Percentiles rank a stretch among this genome's conserved stretches.
phyloP scores from a whole-genome alignment of 2,329 filamentous ascomycete genomes.

The Venturia effusa region DNA sequence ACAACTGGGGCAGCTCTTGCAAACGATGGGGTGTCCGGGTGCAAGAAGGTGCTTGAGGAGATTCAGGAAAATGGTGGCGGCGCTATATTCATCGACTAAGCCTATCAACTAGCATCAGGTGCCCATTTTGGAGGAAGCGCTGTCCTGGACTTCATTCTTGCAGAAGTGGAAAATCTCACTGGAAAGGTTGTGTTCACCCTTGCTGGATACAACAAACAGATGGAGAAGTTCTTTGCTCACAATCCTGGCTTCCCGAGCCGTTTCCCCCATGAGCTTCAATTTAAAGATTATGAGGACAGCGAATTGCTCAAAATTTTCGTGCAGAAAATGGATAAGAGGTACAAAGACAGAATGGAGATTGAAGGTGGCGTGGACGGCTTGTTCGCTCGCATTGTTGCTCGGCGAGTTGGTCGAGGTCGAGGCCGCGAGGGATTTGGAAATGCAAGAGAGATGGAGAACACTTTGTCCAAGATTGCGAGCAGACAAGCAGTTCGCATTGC shows the following conservation, averaged over 20 bases:
- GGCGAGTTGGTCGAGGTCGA: constrained; percentile 50
- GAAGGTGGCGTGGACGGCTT: constrained; percentile 50
- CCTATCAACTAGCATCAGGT: constrained; percentile 58
- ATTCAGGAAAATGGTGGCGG: constrained; percentile 53
- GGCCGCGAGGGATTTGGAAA: constrained; percentile 63
- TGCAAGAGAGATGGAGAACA: constrained; percentile 57
- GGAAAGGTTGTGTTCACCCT: constrained; percentile 63
- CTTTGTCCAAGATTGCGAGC: constrained; percentile 40
- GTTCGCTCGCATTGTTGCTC: constrained; percentile 51
- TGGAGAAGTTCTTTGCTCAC: constrained; percentile 67
- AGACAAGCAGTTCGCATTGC: constrained; percentile 49
- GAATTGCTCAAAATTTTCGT: constrained; percentile 55
- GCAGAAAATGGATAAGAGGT: constrained; percentile 44
- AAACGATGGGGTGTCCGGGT: constrained; percentile 47
- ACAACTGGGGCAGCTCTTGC: constrained; percentile 58
- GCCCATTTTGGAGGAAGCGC: constrained; percentile 46
- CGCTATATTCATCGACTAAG: constrained; percentile 67
- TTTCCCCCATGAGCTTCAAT: constrained; percentile 55
- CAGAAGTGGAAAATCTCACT: constrained; percentile 60
- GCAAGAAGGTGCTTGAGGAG: constrained; percentile 44
- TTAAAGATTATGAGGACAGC: constrained; percentile 55
- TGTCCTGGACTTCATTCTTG: constrained; percentile 60
- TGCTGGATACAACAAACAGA: constrained; percentile 62
- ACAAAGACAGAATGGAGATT: constrained; percentile 43
- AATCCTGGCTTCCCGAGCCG: constrained; percentile 62